These are phyloP conservation scores for Lepiota brunneoincarnata DNA, from an alignment of 768 basidiomycete genomes.

Conservation along the genomic window DNA sequence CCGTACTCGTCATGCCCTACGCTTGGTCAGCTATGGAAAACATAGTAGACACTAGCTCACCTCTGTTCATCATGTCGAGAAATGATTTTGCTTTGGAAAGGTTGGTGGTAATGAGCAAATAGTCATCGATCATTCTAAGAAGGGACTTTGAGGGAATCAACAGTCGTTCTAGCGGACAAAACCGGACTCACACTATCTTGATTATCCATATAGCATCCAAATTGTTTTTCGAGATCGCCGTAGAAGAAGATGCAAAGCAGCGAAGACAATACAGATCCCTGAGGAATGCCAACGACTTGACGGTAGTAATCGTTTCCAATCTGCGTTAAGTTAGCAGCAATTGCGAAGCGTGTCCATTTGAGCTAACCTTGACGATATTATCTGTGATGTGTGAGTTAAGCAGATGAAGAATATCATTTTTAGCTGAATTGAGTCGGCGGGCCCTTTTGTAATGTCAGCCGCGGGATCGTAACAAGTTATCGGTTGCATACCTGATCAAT, in stretches of 20 bases:
- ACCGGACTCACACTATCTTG: conserved; percentile 54
- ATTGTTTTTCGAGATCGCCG: conserved; percentile 76
- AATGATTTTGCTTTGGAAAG: conserved; percentile 60
- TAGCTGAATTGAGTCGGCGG: conserved; percentile 52
- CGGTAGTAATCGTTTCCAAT: conserved; percentile 80
- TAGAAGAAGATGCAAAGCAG: conserved; percentile 95
- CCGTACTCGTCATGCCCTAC: conserved; percentile 92
- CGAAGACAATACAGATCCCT: conserved; percentile 94
- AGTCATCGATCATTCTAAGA: conserved; percentile 91
- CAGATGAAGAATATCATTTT: conserved; percentile 62
- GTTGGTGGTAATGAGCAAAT: conserved; percentile 80
- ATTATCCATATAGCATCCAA: conserved; percentile 52
- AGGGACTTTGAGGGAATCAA: conserved; percentile 50
- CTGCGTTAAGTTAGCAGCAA: conserved; percentile 33
- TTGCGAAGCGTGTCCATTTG: background rate
- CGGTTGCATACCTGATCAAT: conserved; percentile 68
- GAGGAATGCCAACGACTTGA: conserved; percentile 94
- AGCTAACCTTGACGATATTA: conserved; percentile 84
- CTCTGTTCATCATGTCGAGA: conserved; percentile 72
- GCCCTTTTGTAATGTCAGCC: conserved; percentile 22
- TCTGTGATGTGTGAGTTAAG: conserved; percentile 88
- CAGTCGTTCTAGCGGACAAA: background rate
- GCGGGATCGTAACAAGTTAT: background rate
- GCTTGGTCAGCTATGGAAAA: background rate
- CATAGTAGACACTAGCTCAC: conserved; percentile 28